Percentiles rank a stretch among this genome's conserved stretches.
Evolutionary conservation across 2,329 filamentous ascomycete genomes (phyloP).

Genomic region (Emericellopsis cladophorae): DNA sequence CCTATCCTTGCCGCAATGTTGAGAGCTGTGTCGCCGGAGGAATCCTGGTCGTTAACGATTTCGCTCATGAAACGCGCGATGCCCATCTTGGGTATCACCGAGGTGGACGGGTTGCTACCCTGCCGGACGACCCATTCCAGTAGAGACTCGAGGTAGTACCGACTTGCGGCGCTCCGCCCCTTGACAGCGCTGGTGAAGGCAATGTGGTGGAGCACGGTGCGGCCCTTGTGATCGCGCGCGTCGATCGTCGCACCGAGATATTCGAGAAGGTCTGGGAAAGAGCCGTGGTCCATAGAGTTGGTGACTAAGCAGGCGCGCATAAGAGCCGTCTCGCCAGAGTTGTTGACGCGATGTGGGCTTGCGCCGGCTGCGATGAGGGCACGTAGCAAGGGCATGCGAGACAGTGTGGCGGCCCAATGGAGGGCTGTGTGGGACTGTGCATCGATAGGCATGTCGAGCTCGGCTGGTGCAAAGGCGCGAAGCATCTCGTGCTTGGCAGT

Average conservation of each 20-base stretch:
- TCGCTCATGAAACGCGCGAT: conserved; percentile 91
- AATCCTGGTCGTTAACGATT: conserved; percentile 92
- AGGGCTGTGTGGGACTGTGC: conserved; percentile 78
- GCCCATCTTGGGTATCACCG: conserved; percentile 54
- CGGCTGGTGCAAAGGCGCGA: conserved; percentile 58
- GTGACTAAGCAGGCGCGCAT: conserved; percentile 89
- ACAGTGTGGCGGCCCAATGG: conserved; percentile 92
- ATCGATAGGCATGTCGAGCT: conserved; percentile 89
- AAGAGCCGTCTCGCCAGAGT: conserved; percentile 78
- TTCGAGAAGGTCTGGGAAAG: conserved; percentile 83
- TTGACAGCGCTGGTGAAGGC: conserved; percentile 93
- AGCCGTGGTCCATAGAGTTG: conserved; percentile 84
- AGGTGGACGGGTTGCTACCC: conserved; percentile 44
- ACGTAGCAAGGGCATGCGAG: conserved; percentile 69
- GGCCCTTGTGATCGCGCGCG: conserved; percentile 74
- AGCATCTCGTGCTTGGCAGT: conserved; percentile 66
- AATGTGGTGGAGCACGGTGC: conserved; percentile 92
- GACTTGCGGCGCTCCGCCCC: conserved; percentile 78
- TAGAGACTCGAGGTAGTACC: conserved; percentile 90
- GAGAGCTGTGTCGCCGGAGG: conserved; percentile 85
- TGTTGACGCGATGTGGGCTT: conserved; percentile 78
- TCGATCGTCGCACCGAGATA: conserved; percentile 84
- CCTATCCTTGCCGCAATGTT: conserved; percentile 90
- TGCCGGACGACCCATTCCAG: conserved; percentile 90
- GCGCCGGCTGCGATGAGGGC: conserved; percentile 75